Conservation (phyloP, 805 yeast genomes). For the Saturnispora ahearnii region DNA sequence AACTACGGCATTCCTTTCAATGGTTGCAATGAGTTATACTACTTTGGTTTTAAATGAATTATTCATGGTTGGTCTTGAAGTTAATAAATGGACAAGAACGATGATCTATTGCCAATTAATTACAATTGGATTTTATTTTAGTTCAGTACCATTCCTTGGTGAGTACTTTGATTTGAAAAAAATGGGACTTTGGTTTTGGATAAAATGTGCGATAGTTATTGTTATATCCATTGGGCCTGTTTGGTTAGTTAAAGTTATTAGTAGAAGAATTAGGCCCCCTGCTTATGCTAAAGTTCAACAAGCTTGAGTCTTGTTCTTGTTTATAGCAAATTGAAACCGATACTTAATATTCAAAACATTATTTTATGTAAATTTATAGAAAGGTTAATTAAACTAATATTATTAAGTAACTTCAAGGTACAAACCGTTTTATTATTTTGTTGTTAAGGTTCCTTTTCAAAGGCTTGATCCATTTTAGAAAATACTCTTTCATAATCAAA, state of each 20-base stretch:
- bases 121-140: slow-evolving; percentile 58
- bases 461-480: too few species aligned
- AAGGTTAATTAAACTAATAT: too few species aligned
- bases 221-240: slow-evolving; percentile 76
- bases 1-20: slow-evolving; percentile 42
- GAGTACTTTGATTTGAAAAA: slow-evolving; percentile 78
- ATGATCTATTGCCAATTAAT: slow-evolving; percentile 68
- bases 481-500: too few species aligned
- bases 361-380: not conserved
- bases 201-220: slow-evolving; percentile 61
- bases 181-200: slow-evolving; percentile 40
- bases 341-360: not conserved
- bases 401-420: too few species aligned
- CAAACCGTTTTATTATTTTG: too few species aligned
- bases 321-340: not conserved
- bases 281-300: slow-evolving; percentile 95
- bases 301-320: slow-evolving; percentile 26
- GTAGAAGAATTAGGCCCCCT: slow-evolving; percentile 79
- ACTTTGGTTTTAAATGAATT: slow-evolving; percentile 77
- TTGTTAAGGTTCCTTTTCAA: too few species aligned
- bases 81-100: slow-evolving; percentile 79
- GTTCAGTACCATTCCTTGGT: slow-evolving; percentile 70
- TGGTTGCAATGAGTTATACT: slow-evolving; percentile 86
- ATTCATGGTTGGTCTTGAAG: slow-evolving; percentile 86
- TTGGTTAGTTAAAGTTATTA: slow-evolving; percentile 72